These are phyloP conservation scores for Phytophthora pinifolia DNA, from an alignment of 352 stramenopile genomes.

Conservation along the genomic window DNA sequence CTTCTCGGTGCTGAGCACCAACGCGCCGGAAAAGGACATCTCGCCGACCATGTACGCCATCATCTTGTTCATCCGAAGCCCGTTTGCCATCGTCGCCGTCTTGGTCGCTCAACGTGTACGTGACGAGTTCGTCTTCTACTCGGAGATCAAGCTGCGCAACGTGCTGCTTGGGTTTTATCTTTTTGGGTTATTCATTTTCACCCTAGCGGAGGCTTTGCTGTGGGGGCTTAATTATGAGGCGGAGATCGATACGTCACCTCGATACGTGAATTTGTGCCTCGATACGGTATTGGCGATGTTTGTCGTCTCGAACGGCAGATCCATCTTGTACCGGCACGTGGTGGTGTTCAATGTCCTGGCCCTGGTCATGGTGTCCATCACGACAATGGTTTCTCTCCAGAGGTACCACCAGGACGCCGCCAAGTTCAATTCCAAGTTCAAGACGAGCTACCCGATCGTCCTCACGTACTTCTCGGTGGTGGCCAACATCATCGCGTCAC, in stretches of 20 bases:
- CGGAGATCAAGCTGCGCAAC: constrained; percentile 62
- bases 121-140: constrained; percentile 55
- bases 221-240: constrained; percentile 63
- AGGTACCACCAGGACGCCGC: constrained; percentile 49
- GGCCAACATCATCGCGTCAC: constrained; percentile 78
- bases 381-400: constrained; percentile 45
- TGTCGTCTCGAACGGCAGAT: constrained; percentile 79
- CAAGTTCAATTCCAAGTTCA: constrained; percentile 76
- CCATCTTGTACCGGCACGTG: constrained; percentile 69
- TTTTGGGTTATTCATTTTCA: constrained; percentile 56
- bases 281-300: constrained; percentile 85
- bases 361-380: constrained; percentile 48
- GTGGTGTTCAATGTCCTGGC: constrained; percentile 65
- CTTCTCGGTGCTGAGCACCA: constrained; percentile 32
- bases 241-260: constrained; percentile 58
- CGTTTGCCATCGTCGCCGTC: constrained; percentile 34
- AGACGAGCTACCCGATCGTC: constrained; percentile 79
- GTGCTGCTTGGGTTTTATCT: constrained; percentile 61
- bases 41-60: constrained; percentile 39
- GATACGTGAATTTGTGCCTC: constrained; percentile 80
- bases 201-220: constrained; percentile 43
- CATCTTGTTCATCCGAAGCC: constrained; percentile 32
- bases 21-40: constrained; percentile 17
- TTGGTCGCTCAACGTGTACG: constrained; percentile 43
- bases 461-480: constrained; percentile 81